A percentile compares a stretch with the other conserved stretches of the same genome.
phyloP scores from a whole-genome alignment of 352 stramenopile genomes.

The Globisporangium emineosum region DNA sequence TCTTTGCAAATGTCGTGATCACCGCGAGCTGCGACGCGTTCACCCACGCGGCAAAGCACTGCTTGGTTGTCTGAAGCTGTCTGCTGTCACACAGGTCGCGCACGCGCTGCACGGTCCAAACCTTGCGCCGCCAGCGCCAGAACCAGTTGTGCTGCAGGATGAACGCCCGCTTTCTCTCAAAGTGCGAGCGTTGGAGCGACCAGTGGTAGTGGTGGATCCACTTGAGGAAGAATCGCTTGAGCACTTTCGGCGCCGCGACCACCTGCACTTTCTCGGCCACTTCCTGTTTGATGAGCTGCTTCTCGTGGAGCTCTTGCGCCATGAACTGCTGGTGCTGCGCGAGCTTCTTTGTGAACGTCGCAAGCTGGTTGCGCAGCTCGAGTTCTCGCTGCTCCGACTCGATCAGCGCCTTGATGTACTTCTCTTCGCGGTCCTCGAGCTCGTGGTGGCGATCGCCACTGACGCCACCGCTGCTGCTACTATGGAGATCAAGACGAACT shows the following conservation, averaged over 20 bases:
- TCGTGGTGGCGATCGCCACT: slow-evolving; percentile 31
- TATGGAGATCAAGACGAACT: no score
- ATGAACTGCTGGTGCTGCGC: slow-evolving; percentile 38
- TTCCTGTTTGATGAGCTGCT: slow-evolving; percentile 54
- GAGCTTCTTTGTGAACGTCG: slow-evolving; percentile 41
- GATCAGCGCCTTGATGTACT: slow-evolving; percentile 76
- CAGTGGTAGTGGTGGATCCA: slow-evolving; percentile 62
- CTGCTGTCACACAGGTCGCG: slow-evolving; percentile 23
- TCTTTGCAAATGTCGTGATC: slow-evolving; percentile 36
- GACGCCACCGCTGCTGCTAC: no score
- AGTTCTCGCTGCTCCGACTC: slow-evolving; percentile 75
- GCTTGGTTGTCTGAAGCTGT: slow-evolving; percentile 19
- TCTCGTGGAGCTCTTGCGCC: slow-evolving; percentile 38
- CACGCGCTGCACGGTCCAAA: slow-evolving; percentile 54
- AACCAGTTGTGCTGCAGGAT: slow-evolving; percentile 60
- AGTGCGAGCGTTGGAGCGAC: slow-evolving; percentile 41
- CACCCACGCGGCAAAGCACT: slow-evolving; percentile 51
- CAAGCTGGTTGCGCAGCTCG: slow-evolving; percentile 54
- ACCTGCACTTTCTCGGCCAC: slow-evolving; percentile 35
- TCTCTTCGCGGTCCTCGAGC: slow-evolving; percentile 62
- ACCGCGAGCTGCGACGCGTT: slow-evolving; percentile 53
- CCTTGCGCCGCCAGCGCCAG: slow-evolving; percentile 50
- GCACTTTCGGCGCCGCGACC: slow-evolving; percentile 49
- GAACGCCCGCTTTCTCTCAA: slow-evolving; percentile 43
- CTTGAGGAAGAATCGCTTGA: slow-evolving; percentile 50